Percentiles rank a stretch among this genome's conserved stretches.
phyloP scores from a whole-genome alignment of 2,329 filamentous ascomycete genomes.

The Fusarium tjaetaba region DNA sequence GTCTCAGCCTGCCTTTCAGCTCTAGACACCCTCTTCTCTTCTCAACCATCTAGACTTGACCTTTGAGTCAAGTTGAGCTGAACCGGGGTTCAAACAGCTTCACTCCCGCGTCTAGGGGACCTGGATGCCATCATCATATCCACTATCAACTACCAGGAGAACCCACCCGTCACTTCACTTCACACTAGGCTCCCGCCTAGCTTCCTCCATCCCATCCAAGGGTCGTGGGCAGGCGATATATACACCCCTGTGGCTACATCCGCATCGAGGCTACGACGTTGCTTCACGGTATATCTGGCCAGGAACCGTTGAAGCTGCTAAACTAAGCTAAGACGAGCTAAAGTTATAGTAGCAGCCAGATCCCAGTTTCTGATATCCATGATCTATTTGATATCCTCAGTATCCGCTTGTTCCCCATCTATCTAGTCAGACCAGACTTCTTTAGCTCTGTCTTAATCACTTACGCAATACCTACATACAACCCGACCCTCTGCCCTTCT shows the following conservation, averaged over 20 bases:
- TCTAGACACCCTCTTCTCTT: not conserved
- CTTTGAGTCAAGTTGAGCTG: constrained; percentile 1
- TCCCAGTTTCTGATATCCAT: constrained; percentile 14
- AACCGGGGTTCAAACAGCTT: not conserved
- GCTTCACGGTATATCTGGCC: constrained; percentile 5
- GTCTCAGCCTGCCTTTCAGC: constrained; percentile 22
- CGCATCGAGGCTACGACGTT: constrained; percentile 8
- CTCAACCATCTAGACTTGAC: not conserved
- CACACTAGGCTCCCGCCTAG: constrained; percentile 20
- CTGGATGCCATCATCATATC: constrained; percentile 31
- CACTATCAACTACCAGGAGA: constrained; percentile 9
- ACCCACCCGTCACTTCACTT: not conserved
- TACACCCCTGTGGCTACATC: constrained; percentile 18
- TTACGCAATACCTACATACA: constrained; percentile 18
- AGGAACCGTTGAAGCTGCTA: constrained; percentile 31
- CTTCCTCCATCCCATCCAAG: constrained; percentile 10
- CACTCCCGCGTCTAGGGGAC: constrained; percentile 4
- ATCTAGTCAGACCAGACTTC: constrained; percentile 5
- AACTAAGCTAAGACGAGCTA: constrained; percentile 10
- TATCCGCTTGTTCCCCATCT: constrained; percentile 7
- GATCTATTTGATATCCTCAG: constrained; percentile 12
- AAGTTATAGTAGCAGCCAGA: constrained; percentile 6
- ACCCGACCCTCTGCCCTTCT: not conserved
- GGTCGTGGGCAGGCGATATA: constrained; percentile 14
- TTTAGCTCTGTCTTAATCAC: constrained; percentile 1